These are phyloP conservation scores for Clavispora phyllophila DNA, from an alignment of 805 yeast genomes.

Conservation along the genomic window DNA sequence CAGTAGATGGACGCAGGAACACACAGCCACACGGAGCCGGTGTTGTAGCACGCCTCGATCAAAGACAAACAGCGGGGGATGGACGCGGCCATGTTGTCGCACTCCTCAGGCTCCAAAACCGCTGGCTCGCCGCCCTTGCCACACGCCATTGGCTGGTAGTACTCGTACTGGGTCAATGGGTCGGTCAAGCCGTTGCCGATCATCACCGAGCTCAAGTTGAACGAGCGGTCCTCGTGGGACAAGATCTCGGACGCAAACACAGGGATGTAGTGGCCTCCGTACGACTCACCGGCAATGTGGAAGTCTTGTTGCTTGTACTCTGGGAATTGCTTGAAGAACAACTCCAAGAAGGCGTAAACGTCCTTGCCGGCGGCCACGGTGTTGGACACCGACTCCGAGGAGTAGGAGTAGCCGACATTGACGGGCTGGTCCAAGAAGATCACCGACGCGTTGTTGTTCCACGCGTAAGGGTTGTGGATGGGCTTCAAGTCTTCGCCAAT, in stretches of 20 bases:
- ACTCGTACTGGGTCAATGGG: conserved; percentile 44
- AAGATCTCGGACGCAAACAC: conserved; percentile 79
- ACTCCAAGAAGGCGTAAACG: conserved; percentile 74
- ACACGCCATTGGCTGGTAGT: conserved; percentile 84
- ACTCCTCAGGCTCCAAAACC: conserved; percentile 63
- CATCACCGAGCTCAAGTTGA: conserved; percentile 49
- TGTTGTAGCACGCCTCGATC: conserved; percentile 71
- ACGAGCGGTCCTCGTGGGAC: conserved; percentile 47
- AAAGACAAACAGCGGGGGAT: conserved; percentile 72
- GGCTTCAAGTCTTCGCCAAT: conserved; percentile 65
- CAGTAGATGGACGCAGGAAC: conserved; percentile 90
- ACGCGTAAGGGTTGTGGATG: conserved; percentile 74
- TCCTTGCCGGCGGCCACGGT: conserved; percentile 85
- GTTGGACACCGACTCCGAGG: conserved; percentile 56
- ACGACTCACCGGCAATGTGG: conserved; percentile 91
- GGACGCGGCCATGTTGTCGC: conserved; percentile 57
- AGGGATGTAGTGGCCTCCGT: conserved; percentile 94
- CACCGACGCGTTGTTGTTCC: conserved; percentile 89
- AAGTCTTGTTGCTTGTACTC: conserved; percentile 50
- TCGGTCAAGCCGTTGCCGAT: conserved; percentile 95
- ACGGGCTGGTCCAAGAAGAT: conserved; percentile 93
- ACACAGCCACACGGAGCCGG: conserved; percentile 76
- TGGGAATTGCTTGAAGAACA: conserved; percentile 83
- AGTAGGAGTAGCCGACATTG: conserved; percentile 86
- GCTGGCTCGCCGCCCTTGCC: conserved; percentile 81